Evolutionary conservation across 2,329 filamentous ascomycete genomes (phyloP).

Genomic region (Talaromyces sp.): DNA sequence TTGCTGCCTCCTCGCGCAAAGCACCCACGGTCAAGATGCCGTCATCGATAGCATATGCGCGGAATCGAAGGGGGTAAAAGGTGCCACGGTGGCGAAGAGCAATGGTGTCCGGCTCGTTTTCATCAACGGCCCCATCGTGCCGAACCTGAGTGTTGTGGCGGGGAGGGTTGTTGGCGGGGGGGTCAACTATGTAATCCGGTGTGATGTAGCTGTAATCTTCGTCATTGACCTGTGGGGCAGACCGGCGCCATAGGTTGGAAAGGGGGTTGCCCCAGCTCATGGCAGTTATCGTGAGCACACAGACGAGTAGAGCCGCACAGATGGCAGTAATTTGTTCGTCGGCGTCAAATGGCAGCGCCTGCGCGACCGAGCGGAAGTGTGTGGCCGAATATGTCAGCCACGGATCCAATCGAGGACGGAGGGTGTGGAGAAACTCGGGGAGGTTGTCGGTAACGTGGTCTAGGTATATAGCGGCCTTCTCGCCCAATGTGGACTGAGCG

Average conservation of each 20-base stretch:
- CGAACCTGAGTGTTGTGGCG: conserved; percentile 17
- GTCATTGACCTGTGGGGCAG: conserved; percentile 39
- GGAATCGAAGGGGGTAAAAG: conserved; percentile 48
- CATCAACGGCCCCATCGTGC: conserved; percentile 24
- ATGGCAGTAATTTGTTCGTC: conserved; percentile 28
- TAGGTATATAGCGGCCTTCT: conserved; percentile 45
- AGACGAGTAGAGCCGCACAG: conserved; percentile 30
- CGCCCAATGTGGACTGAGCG: conserved; percentile 43
- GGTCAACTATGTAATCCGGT: conserved; percentile 38
- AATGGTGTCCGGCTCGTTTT: conserved; percentile 47
- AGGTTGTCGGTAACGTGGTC: conserved; percentile 37
- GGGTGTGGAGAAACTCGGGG: conserved; percentile 34
- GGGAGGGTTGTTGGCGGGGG: conserved; percentile 13
- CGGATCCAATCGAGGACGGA: conserved; percentile 35
- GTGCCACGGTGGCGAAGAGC: conserved; percentile 46
- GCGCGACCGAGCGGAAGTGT: conserved; percentile 26
- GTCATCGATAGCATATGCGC: conserved; percentile 52
- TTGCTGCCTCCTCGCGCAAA: conserved; percentile 44
- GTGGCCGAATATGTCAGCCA: conserved; percentile 27
- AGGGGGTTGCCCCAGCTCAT: conserved; percentile 42
- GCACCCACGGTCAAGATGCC: conserved; percentile 46
- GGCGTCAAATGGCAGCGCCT: conserved; percentile 24
- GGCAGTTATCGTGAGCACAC: conserved; percentile 32
- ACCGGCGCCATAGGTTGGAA: conserved; percentile 36
- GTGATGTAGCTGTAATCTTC: conserved; percentile 45